Evolutionary conservation across 768 basidiomycete species (phyloP).

Genomic region (Filobasidium floriforme): DNA sequence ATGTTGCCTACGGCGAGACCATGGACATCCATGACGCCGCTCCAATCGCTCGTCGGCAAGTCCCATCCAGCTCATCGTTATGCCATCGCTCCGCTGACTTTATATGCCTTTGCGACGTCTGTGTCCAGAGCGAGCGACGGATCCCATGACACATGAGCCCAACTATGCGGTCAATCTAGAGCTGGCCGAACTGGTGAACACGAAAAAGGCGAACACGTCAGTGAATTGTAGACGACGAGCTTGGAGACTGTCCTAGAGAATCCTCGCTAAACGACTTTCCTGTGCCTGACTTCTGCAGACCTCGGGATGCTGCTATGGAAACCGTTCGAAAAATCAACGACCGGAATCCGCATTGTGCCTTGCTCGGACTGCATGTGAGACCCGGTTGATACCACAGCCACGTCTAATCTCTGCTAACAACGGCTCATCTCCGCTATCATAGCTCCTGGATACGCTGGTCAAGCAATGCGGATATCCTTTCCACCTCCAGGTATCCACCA

Average conservation of each 20-base stretch:
- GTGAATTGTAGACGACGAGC: slow-evolving; percentile 36
- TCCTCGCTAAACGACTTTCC: slow-evolving; percentile 1
- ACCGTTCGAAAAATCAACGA: slow-evolving; percentile 80
- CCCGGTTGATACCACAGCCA: background rate
- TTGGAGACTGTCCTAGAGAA: background rate
- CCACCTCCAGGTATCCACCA: slow-evolving; percentile 91
- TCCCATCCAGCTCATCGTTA: slow-evolving; percentile 8
- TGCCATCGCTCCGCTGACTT: too few relatives aligned
- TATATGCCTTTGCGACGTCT: background rate
- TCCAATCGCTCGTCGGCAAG: slow-evolving; percentile 43
- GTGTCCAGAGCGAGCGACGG: slow-evolving; percentile 6
- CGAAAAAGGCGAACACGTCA: slow-evolving; percentile 92
- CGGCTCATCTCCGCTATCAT: background rate
- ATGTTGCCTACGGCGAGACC: slow-evolving; percentile 26
- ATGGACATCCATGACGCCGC: slow-evolving; percentile 38
- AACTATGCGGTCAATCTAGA: slow-evolving; percentile 89
- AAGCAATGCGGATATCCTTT: slow-evolving; percentile 95
- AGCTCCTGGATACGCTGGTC: slow-evolving; percentile 80
- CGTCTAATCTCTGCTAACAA: background rate
- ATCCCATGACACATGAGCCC: slow-evolving; percentile 46
- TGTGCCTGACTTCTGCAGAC: slow-evolving; percentile 49
- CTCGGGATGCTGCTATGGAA: slow-evolving; percentile 83
- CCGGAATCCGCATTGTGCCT: slow-evolving; percentile 81
- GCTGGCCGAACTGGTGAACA: slow-evolving; percentile 84
- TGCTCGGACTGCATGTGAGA: slow-evolving; percentile 62